A percentile compares a stretch with the other conserved stretches of the same genome.
Conservation (phyloP, 352 stramenopile species). For the Globisporangium takayamanum region DNA sequence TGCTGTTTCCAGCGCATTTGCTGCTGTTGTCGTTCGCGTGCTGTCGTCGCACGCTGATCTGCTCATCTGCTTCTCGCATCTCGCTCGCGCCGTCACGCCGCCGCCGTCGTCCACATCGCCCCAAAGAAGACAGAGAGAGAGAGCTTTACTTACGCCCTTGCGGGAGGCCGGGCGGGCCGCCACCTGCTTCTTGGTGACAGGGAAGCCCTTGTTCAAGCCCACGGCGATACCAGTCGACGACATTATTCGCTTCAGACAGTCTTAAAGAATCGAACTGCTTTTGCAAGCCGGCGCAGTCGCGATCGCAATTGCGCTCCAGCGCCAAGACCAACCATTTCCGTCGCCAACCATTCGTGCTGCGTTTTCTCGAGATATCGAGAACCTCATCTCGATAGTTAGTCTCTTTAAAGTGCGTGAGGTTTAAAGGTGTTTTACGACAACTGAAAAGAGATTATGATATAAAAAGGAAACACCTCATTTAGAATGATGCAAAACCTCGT, state of each 20-base stretch:
- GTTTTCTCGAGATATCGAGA: background rate
- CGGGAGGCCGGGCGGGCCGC: slow-evolving; percentile 71
- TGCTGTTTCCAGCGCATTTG: background rate
- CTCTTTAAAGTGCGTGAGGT: no score
- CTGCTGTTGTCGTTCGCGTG: background rate
- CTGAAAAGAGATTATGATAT: no score
- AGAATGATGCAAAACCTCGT: no score
- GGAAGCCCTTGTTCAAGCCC: slow-evolving; percentile 90
- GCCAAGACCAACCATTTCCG: slow-evolving; percentile 21
- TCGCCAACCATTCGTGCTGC: slow-evolving; percentile 3
- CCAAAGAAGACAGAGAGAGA: background rate
- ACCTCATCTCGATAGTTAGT: no score
- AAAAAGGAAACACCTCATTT: no score
- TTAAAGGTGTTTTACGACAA: no score
- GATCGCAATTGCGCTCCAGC: slow-evolving; percentile 5
- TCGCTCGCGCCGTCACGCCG: background rate
- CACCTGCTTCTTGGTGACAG: slow-evolving; percentile 90
- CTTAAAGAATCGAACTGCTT: slow-evolving; percentile 84
- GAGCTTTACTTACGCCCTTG: slow-evolving; percentile 84
- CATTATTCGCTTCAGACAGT: slow-evolving; percentile 85
- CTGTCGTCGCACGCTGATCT: background rate
- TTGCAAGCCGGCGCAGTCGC: slow-evolving; percentile 4
- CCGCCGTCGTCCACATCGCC: background rate
- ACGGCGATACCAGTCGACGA: slow-evolving; percentile 89
- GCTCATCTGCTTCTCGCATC: background rate